Evolutionary conservation across 768 basidiomycete species (phyloP).

Genomic region (Russula emetica): DNA sequence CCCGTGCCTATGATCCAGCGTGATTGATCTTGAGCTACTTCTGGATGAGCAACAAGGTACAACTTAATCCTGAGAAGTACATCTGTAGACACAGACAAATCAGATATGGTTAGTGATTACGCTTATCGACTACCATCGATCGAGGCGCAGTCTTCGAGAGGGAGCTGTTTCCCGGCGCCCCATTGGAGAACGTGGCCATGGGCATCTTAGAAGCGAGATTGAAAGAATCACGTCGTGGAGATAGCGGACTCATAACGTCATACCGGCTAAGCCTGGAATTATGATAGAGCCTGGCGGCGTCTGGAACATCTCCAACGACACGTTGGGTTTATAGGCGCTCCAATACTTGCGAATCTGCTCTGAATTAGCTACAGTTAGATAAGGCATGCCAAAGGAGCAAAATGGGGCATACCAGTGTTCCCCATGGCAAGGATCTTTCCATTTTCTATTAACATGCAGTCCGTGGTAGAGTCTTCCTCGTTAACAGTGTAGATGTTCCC

Average conservation of each 20-base stretch:
- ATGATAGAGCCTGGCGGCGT: slow-evolving; percentile 43
- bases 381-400: neutral
- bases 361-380: neutral
- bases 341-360: slow-evolving; percentile 30
- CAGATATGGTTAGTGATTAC: neutral
- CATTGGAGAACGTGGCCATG: slow-evolving; percentile 77
- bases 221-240: slow-evolving; percentile 2
- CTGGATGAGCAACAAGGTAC: slow-evolving; percentile 56
- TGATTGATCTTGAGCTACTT: slow-evolving; percentile 47
- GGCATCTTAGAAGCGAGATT: slow-evolving; percentile 48
- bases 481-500: slow-evolving; percentile 70
- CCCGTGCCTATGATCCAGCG: slow-evolving; percentile 84
- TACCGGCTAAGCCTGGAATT: slow-evolving; percentile 73
- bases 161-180: slow-evolving; percentile 65
- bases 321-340: slow-evolving; percentile 32
- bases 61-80: slow-evolving; percentile 55
- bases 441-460: slow-evolving; percentile 21
- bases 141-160: slow-evolving; percentile 54
- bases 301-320: slow-evolving; percentile 29
- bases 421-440: slow-evolving; percentile 17
- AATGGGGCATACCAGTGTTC: slow-evolving; percentile 26
- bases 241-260: neutral
- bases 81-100: slow-evolving; percentile 40
- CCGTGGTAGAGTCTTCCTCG: slow-evolving; percentile 24
- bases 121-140: slow-evolving; percentile 46